These are phyloP conservation scores for Agaricales sp. DNA, from an alignment of 1,284 basidiomycete genomes.

Conservation along the genomic window DNA sequence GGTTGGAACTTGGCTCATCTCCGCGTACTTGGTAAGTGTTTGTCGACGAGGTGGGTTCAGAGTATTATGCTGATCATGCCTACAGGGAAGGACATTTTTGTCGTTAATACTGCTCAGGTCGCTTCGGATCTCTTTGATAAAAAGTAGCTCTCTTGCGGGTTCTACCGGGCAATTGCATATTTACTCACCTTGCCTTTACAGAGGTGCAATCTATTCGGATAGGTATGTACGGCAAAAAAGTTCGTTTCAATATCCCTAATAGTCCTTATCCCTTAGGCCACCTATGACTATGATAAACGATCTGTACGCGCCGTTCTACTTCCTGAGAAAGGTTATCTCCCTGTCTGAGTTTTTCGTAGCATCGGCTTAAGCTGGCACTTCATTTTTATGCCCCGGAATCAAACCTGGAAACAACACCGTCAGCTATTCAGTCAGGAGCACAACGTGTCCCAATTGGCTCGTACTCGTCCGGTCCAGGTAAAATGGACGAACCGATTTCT, in stretches of 20 bases:
- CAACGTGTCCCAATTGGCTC: conserved; percentile 14
- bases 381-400: conserved; percentile 27
- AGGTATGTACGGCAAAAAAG: no score
- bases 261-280: no score
- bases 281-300: conserved; percentile 16
- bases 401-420: conserved; percentile 27
- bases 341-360: conserved; percentile 13
- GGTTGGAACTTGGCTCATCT: conserved; percentile 19
- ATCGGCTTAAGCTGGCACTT: conserved; percentile 30
- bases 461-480: conserved; percentile 19
- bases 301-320: conserved; percentile 9
- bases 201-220: background rate
- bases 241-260: no score
- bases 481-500: conserved; percentile 23
- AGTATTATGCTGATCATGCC: background rate
- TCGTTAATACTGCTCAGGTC: conserved; percentile 16
- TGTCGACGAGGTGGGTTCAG: no score
- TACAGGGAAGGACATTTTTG: conserved; percentile 13
- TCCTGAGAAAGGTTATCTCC: background rate
- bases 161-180: conserved; percentile 13
- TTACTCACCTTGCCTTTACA: background rate
- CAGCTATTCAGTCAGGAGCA: conserved; percentile 24
- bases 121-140: conserved; percentile 16
- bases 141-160: conserved; percentile 17
- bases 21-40: conserved; percentile 11